phyloP scores from a whole-genome alignment of 345 rosid genomes.

The Hypericum androsaemum region DNA sequence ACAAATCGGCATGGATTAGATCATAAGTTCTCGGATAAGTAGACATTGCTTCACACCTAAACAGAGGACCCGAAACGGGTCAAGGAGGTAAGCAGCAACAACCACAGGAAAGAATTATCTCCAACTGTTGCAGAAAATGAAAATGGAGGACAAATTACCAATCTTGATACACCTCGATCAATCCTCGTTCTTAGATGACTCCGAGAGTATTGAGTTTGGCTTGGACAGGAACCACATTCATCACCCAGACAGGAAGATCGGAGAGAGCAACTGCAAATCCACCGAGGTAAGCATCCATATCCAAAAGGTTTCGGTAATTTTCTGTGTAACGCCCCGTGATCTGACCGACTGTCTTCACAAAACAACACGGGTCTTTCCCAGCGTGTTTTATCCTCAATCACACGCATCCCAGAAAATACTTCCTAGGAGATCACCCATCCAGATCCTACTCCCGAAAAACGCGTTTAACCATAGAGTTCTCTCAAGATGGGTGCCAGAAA shows the following conservation, averaged over 20 bases:
- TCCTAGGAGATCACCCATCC: too few relatives aligned
- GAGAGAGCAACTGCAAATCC: slow-evolving; percentile 40
- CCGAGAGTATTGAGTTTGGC: slow-evolving; percentile 34
- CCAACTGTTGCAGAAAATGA: background rate
- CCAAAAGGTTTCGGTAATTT: slow-evolving; percentile 38
- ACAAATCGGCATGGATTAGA: slow-evolving; percentile 32
- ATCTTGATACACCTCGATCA: slow-evolving; percentile 38
- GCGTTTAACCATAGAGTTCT: too few relatives aligned
- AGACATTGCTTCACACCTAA: slow-evolving; percentile 57
- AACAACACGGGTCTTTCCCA: too few relatives aligned
- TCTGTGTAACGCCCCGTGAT: too few relatives aligned
- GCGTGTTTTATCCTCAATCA: too few relatives aligned
- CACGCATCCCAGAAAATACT: too few relatives aligned
- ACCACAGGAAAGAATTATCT: background rate
- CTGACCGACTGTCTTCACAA: too few relatives aligned
- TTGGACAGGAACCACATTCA: slow-evolving; percentile 41
- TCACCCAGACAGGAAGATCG: slow-evolving; percentile 33
- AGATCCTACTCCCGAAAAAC: too few relatives aligned
- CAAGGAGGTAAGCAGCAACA: background rate
- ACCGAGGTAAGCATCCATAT: slow-evolving; percentile 39
- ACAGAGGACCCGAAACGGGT: background rate
- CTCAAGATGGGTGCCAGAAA: too few relatives aligned
- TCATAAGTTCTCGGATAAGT: slow-evolving; percentile 52
- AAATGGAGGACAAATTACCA: slow-evolving; percentile 18
- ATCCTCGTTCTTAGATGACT: slow-evolving; percentile 37